Base-by-base conservation (phyloP, 148 eudicot genomes). In the Silene uniflora region DNA sequence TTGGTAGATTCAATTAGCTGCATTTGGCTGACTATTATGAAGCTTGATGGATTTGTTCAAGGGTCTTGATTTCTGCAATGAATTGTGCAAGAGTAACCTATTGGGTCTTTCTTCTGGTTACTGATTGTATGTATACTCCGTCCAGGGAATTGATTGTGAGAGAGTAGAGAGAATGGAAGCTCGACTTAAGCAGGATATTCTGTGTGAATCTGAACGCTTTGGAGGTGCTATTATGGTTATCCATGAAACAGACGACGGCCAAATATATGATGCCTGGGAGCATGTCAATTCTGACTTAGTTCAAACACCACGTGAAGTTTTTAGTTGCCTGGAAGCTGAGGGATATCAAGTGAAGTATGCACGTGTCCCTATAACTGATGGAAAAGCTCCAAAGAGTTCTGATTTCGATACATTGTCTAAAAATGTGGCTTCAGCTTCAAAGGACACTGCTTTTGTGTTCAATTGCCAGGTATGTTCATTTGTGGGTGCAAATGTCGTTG, bases 361-460 rank as follows among this genome's bases (percentile, higher is more conserved):
- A 46, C 97, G 98, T 81, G 97, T 93, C 73, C 98, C 98, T n/a
- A 93, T 93, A 75, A 93, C 98, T 71, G 98, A 93, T 81, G 98
- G 98, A 63, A 93, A 93, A 85, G 97, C 98, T 82, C 97, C 98
- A 73, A 93, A 91, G 83, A 89, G 97, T 85, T 93, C 98, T 76
- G 98, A 91, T 79, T 93, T 93, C 80, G 98, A 93, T 78, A 87
- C 88, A 14, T 74, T 93, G 72, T 91, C 95, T 17, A 71, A 76
- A 71, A 89, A 87, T 84, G 85, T 93, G 83, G 87, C 91, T 59
- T 91, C 89, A 11, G 91, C 97, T 74, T 76, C 88, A 79, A 85
- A 82, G 81, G 91, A 93, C 75, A 86, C 98, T n/a, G 98, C 95
- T 80, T 88, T 93, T 85, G 97, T 93, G 72, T 93, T 93, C 79